Evolutionary conservation across 805 yeast species (phyloP).

Genomic region (Wickerhamiella kurtzmanii): DNA sequence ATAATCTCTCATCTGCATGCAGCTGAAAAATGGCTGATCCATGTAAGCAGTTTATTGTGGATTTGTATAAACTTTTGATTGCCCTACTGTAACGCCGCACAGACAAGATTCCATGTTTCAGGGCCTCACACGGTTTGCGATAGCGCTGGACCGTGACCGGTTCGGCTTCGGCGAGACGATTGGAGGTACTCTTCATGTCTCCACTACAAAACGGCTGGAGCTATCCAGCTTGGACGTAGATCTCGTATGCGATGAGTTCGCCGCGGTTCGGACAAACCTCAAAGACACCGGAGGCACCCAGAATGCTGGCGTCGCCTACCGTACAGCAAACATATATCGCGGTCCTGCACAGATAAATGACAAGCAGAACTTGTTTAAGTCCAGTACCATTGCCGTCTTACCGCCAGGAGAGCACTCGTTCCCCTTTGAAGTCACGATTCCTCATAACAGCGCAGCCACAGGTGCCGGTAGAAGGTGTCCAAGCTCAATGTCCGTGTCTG

Average conservation of each 20-base stretch:
- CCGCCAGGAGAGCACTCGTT: neutral
- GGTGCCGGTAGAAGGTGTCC: neutral
- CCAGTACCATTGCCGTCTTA: neutral
- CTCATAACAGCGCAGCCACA: neutral
- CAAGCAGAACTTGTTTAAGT: neutral
- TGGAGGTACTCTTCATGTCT: neutral
- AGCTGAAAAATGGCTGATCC: neutral
- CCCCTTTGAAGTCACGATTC: neutral
- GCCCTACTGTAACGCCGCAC: neutral
- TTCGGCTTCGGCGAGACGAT: conserved; percentile 1
- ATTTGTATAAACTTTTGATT: no score
- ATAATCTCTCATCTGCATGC: neutral
- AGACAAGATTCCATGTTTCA: no score
- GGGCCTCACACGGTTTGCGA: neutral
- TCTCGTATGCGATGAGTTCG: neutral
- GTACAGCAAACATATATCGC: neutral
- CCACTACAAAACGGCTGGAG: neutral
- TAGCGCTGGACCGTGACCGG: neutral
- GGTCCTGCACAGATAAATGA: neutral
- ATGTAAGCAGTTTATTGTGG: no score
- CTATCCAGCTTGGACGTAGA: neutral
- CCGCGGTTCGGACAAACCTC: neutral
- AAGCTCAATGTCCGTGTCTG: neutral
- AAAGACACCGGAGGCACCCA: neutral
- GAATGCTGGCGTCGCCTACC: neutral